These are phyloP conservation scores for Aspergillus aculeatus DNA, from an alignment of 2,329 filamentous ascomycete genomes.

Conservation along the genomic window DNA sequence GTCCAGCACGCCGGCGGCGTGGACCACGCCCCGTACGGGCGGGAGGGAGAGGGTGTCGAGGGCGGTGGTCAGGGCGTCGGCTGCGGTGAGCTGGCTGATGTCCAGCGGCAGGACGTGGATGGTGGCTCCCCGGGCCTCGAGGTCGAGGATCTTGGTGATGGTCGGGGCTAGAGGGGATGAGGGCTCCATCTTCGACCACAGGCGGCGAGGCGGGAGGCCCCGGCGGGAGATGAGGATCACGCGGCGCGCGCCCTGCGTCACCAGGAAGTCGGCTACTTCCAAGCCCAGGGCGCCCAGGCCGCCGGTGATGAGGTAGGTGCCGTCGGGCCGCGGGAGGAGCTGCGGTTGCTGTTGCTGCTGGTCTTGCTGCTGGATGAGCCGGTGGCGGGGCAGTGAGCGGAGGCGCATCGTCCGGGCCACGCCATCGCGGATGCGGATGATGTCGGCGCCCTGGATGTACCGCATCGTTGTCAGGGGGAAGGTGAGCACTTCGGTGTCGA, in stretches of 20 bases:
- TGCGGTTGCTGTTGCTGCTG: background rate
- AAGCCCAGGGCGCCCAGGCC: slow-evolving; percentile 45
- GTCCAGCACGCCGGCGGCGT: slow-evolving; percentile 9
- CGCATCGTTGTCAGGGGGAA: slow-evolving; percentile 39
- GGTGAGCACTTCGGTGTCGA: slow-evolving; percentile 33
- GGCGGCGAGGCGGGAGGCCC: slow-evolving; percentile 33
- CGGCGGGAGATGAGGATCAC: slow-evolving; percentile 43
- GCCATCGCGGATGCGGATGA: slow-evolving; percentile 43
- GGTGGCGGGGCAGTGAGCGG: slow-evolving; percentile 14
- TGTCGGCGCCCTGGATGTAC: slow-evolving; percentile 39
- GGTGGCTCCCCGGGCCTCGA: slow-evolving; percentile 36
- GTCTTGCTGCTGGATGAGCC: background rate
- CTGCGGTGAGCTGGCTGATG: slow-evolving; percentile 28
- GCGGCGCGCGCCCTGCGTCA: slow-evolving; percentile 43
- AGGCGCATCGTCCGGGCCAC: slow-evolving; percentile 35
- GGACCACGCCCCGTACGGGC: slow-evolving; percentile 8
- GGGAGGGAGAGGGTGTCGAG: slow-evolving; percentile 3
- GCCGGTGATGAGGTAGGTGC: slow-evolving; percentile 47
- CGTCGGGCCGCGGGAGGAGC: slow-evolving; percentile 17
- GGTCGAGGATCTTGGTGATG: slow-evolving; percentile 26
- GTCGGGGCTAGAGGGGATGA: slow-evolving; percentile 6
- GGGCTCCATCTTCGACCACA: slow-evolving; percentile 23
- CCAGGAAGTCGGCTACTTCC: slow-evolving; percentile 37
- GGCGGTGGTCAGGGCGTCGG: slow-evolving; percentile 18
- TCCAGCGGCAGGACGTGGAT: slow-evolving; percentile 37